These are phyloP conservation scores for Didymella exigua DNA, from an alignment of 2,329 filamentous ascomycete genomes.

Conservation along the genomic window DNA sequence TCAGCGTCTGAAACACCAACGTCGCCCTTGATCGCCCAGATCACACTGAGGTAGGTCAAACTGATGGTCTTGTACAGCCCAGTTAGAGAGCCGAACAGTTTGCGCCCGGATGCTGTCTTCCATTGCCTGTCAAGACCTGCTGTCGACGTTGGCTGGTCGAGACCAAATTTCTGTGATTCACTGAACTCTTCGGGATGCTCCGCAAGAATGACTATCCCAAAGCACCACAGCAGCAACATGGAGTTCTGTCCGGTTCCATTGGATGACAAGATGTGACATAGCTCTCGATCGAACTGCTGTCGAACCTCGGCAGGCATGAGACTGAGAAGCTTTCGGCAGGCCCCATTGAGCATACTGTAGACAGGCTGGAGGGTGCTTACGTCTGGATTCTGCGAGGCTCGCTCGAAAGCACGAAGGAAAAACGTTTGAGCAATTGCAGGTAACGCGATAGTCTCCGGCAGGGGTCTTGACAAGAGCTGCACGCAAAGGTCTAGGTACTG, in stretches of 20 bases:
- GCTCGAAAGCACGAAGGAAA: constrained; percentile 42
- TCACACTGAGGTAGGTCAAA: constrained; percentile 38
- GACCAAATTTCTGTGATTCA: not conserved
- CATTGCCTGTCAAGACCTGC: constrained; percentile 26
- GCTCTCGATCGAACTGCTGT: constrained; percentile 35
- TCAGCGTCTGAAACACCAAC: constrained; percentile 33
- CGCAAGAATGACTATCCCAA: constrained; percentile 38
- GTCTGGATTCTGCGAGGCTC: constrained; percentile 30
- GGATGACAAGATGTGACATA: constrained; percentile 37
- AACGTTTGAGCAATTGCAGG: constrained; percentile 44
- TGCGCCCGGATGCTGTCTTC: constrained; percentile 39
- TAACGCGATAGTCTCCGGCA: constrained; percentile 38
- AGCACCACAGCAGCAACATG: constrained; percentile 42
- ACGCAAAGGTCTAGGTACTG: constrained; percentile 42
- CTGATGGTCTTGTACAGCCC: constrained; percentile 38
- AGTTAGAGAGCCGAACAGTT: constrained; percentile 37
- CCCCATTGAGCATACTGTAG: constrained; percentile 44
- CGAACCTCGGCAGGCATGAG: constrained; percentile 29
- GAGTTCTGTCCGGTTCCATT: constrained; percentile 29
- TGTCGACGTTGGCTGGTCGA: constrained; percentile 9
- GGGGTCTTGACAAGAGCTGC: constrained; percentile 39
- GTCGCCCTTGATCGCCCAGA: constrained; percentile 36
- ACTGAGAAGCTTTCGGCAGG: constrained; percentile 38
- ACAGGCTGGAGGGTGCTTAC: constrained; percentile 35
- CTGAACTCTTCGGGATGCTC: constrained; percentile 28